phyloP scores from a whole-genome alignment of 306 rosid genomes.

The Trifolium pratense region DNA sequence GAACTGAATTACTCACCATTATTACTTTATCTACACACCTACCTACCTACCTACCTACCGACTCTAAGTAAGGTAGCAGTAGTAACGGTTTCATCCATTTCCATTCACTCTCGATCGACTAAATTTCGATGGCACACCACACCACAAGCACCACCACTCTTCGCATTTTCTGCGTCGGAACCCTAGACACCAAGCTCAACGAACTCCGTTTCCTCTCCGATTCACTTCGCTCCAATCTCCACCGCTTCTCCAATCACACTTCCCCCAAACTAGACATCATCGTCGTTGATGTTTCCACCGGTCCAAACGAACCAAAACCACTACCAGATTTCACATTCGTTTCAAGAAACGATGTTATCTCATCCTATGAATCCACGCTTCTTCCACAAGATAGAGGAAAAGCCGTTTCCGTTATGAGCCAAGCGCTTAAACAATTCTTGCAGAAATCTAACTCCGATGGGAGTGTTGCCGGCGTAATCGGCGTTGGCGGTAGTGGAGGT shows the following conservation, averaged over 20 bases:
- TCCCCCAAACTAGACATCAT: constrained; percentile 59
- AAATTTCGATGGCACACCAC: too few relatives aligned
- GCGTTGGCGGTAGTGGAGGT: constrained; percentile 90
- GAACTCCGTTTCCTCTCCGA: constrained; percentile 76
- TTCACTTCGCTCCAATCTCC: constrained; percentile 68
- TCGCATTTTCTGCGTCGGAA: constrained; percentile 81
- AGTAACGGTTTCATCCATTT: too few relatives aligned
- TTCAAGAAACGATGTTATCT: constrained; percentile 64
- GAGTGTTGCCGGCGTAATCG: constrained; percentile 69
- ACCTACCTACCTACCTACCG: too few relatives aligned
- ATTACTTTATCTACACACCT: too few relatives aligned
- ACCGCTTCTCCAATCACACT: constrained; percentile 53
- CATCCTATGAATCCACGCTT: constrained; percentile 41
- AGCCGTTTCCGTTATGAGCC: constrained; percentile 74
- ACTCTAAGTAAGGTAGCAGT: too few relatives aligned
- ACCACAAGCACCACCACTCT: constrained; percentile 45
- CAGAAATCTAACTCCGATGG: constrained; percentile 52
- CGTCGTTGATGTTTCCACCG: constrained; percentile 76
- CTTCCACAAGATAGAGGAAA: constrained; percentile 76
- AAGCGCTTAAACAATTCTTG: constrained; percentile 62
- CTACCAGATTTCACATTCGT: constrained; percentile 60
- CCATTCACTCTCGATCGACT: too few relatives aligned
- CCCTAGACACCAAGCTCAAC: constrained; percentile 81
- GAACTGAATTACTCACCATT: too few relatives aligned
- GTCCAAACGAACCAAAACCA: constrained; percentile 44